These are phyloP conservation scores for Gossypium trilobum DNA, from an alignment of 441 rosid species.

Conservation along the genomic window DNA sequence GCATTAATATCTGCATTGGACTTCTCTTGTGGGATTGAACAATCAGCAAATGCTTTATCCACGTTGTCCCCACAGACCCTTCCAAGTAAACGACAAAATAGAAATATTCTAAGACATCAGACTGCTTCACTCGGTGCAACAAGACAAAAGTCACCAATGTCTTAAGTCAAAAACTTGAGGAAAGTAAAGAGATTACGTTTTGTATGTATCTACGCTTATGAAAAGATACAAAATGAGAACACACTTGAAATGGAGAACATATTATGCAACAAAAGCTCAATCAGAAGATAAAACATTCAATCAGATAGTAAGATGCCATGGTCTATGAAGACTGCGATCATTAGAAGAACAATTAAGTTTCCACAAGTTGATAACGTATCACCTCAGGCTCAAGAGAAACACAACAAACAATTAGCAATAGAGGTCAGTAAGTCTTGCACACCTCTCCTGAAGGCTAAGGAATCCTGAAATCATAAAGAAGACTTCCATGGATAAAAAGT, in stretches of 20 bases:
- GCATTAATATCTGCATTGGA: conserved; percentile 84
- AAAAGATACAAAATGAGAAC: neutral
- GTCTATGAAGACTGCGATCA: neutral
- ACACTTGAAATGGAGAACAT: neutral
- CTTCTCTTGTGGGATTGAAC: conserved; percentile 83
- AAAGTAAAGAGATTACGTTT: neutral
- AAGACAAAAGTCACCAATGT: neutral
- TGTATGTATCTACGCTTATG: neutral
- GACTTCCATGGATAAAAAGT: neutral
- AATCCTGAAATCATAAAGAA: conserved; percentile 6
- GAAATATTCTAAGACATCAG: neutral
- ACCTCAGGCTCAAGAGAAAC: neutral
- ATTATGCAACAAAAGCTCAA: neutral
- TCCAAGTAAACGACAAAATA: conserved; percentile 21
- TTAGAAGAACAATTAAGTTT: neutral
- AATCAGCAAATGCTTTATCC: conserved; percentile 60
- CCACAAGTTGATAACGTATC: neutral
- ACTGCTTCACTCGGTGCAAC: neutral
- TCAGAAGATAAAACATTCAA: neutral
- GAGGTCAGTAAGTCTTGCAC: neutral
- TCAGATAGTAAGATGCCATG: neutral
- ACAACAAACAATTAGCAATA: neutral
- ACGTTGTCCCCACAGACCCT: conserved; percentile 83
- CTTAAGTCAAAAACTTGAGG: neutral
- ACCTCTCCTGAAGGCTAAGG: neutral